Base-by-base conservation (phyloP, 371 early-diverging fungal species). In the Syncephalastrum contaminatum region DNA sequence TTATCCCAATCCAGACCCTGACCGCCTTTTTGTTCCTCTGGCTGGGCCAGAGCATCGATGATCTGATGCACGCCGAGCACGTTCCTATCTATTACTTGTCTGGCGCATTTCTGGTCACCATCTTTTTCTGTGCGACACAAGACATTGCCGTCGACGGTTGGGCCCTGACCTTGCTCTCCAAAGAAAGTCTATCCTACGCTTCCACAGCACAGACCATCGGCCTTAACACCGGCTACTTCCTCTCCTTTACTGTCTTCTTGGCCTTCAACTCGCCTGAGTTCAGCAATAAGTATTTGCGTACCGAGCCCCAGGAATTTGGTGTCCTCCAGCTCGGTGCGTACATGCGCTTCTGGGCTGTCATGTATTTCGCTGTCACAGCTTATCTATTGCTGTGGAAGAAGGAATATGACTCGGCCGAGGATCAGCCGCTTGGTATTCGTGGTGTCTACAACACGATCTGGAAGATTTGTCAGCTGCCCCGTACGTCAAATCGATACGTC, bases 131-230 rank as follows among this genome's bases (percentile, higher is more conserved):
- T 58, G 99, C 99, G 0, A 98, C 99, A 0, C 99, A 98, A 75
- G 97, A 98, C 64, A 95, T 98, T 66, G 98, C 99, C 14, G 98
- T 98, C 4, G 99, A 97, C 65, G 99, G 90, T 6, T 97, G 98
- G 98, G 98, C 98, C 2, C 67, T 97, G 52, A 95, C 95, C 0
- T 70, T 97, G 20, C 70, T 97, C 40, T 88, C 91, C 12, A 89
- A 93, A 59, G 94, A 96, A 49, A 90, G 88, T 62, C 69, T 93
- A 43, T 88, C 89, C 0, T 92, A 86, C 69, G 97, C 98, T 0
- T 93, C 93, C 18, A 93, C 95, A 0, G 95, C 94, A 12, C 97
- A 98, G 67, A 97, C 99, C 1, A 90, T 98, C 49, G 99, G 98
- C 5, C 78, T 98, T 47, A 98, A 95, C 70, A 86, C 88, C 24